Base-by-base conservation (phyloP, 257 asterid genomes). In the Marsdenia floribunda region DNA sequence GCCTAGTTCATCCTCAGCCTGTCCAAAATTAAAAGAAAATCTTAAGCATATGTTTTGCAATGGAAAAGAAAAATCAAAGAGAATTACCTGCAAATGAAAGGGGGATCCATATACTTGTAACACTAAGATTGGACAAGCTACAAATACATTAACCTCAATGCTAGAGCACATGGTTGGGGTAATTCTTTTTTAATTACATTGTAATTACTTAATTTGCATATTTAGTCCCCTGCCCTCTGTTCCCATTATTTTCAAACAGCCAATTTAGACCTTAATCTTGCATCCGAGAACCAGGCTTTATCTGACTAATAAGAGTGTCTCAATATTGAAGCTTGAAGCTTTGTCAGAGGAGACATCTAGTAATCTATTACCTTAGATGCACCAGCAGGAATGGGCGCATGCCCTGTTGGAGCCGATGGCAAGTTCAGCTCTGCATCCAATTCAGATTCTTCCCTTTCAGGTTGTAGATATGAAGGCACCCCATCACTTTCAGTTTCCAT, bases 1-100 rank as follows among this genome's bases (percentile, higher is more conserved):
- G 33, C 98, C 99, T 33, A 89, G 86, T 81, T 92, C 99, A 77
- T 95, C 98, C 79, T 89, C 96, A 74, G 80, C 91, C 99, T 96
- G 96, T 35, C 52, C 61, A 58, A 29, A 55, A 73, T 35, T 15
- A 57, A 3, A 4, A 24, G 10, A 73, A 7, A 33, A 72, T 54
- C 47, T 11, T 42, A 21, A 19, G 13, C 3, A n/a, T 42, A 26
- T 10, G 15, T 68, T 38, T 19, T 6, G 15, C 42, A 42, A 7
- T 22, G 3, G 26, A 58, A 22, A 58, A 24, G 1, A 57, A 21
- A 53, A 57, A 2, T 14, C 22, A 15, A 37, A 35, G 9, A 37
- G 47, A 35, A 14, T 64, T 64, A 2, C 15, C 69, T 42, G 3
- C 18, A 63, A 6, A 61, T 35, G 11, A 0, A 1, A 3, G n/a